A percentile compares a stretch with the other conserved stretches of the same genome.
phyloP scores from a whole-genome alignment of 768 basidiomycete species.

The Cyclocybe cylindracea region DNA sequence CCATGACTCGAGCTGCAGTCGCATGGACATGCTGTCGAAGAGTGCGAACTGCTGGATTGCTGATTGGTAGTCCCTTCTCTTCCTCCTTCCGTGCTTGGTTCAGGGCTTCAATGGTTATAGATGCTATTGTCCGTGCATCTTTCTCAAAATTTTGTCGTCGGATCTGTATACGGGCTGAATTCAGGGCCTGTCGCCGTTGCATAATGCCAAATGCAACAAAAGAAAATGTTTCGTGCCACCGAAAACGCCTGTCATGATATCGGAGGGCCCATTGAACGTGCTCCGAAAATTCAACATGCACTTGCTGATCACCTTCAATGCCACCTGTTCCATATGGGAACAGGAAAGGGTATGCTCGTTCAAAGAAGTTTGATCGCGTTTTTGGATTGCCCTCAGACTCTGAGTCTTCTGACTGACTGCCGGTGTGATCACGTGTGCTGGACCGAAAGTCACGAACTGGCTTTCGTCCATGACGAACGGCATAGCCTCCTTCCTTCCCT shows the following conservation, averaged over 20 bases:
- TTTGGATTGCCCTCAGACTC: no score
- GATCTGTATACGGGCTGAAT: conserved; percentile 33
- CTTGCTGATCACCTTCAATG: conserved; percentile 14
- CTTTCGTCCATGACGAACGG: conserved; percentile 17
- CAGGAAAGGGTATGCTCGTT: conserved; percentile 22
- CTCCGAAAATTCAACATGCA: conserved; percentile 8
- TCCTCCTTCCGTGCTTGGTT: conserved; percentile 27
- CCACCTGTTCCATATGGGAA: conserved; percentile 36
- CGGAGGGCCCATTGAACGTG: conserved; percentile 29
- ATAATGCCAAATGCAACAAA: conserved; percentile 30
- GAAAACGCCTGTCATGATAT: conserved; percentile 31
- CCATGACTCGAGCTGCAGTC: conserved; percentile 13
- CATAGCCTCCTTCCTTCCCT: conserved; percentile 22
- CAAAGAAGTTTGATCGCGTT: conserved; percentile 13
- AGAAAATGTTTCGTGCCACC: conserved; percentile 28
- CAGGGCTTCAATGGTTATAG: conserved; percentile 23
- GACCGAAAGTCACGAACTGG: conserved; percentile 14
- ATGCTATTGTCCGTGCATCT: conserved; percentile 18
- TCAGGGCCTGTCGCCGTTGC: conserved; percentile 27
- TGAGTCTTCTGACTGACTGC: background rate
- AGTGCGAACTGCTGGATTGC: conserved; percentile 17
- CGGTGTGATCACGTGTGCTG: background rate
- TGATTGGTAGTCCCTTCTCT: conserved; percentile 8
- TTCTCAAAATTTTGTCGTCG: conserved; percentile 20
- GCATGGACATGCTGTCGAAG: conserved; percentile 20